Base-by-base conservation (phyloP, 2,329 filamentous ascomycete genomes). In the Emmonsia crescens region DNA sequence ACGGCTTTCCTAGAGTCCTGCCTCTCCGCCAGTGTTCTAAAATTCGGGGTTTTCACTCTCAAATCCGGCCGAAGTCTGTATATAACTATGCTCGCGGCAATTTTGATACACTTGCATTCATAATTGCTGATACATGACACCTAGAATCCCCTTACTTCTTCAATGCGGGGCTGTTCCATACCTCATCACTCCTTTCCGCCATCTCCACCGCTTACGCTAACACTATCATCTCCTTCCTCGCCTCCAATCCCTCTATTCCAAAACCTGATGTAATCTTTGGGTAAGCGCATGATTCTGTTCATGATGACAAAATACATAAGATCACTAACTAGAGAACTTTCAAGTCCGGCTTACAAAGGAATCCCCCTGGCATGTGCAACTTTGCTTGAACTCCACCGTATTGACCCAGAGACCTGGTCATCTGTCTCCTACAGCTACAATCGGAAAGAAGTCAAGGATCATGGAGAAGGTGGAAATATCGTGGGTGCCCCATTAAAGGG, bases 361-460 rank as follows among this genome's bases (percentile, higher is more conserved):
- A 96, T 97, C 66, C 91, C 92, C 1, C 84, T 97, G n/a, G 89
- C 89, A 52, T 86, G 88, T 19, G 83, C 89, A 2, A 87, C 91
- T 19, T 82, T 87, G 44, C 84, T 89, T 72, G 88, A 91, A 74
- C 83, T 97, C 14, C 84, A 85, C 60, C 83, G 86, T 69, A 77
- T 91, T 12, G 85, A 90, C 65, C 64, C 70, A 10, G 78, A 83
- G 21, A 83, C 81, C 64, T 94, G 88, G 76, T 84, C 84, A 61
- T 77, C 82, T 51, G 81, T 89, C 62, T 89, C 87, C 71, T 97
- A 96, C 78, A 87, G 86, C 40, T 97, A 96, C 78, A 95, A 97
- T 78, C 85, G 94, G 71, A 97, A 97, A 78, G 94, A 97, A 78
- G 89, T 87, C 70, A 97, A 97, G 80, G 89, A 91, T 71, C 93